Evolutionary conservation across 2,329 filamentous ascomycete genomes (phyloP).

Genomic region (Ophiosphaerella narmari): DNA sequence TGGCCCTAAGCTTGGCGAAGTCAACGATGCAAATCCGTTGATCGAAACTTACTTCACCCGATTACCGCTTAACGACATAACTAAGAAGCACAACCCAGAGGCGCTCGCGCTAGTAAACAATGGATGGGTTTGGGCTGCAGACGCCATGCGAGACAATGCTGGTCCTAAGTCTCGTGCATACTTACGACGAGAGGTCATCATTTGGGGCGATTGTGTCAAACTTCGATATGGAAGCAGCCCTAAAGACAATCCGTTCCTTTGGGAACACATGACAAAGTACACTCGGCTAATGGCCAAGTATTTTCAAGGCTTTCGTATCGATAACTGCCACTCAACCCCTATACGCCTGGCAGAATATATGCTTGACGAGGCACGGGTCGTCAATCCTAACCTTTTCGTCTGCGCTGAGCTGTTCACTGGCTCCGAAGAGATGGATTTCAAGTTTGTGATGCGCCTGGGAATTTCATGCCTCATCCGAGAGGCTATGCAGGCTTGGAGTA

Average conservation of each 20-base stretch:
- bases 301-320: slow-evolving; percentile 93
- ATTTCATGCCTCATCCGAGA: slow-evolving; percentile 91
- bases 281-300: slow-evolving; percentile 91
- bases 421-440: slow-evolving; percentile 92
- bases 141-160: slow-evolving; percentile 91
- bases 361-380: slow-evolving; percentile 86
- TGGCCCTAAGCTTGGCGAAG: slow-evolving; percentile 82
- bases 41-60: slow-evolving; percentile 96
- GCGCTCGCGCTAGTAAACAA: slow-evolving; percentile 90
- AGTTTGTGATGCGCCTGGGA: slow-evolving; percentile 91
- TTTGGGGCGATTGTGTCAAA: slow-evolving; percentile 99
- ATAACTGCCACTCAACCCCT: slow-evolving; percentile 97
- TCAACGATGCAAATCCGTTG: slow-evolving; percentile 76
- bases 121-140: slow-evolving; percentile 98
- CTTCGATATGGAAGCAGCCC: slow-evolving; percentile 82
- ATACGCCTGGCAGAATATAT: slow-evolving; percentile 94
- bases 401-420: slow-evolving; percentile 96
- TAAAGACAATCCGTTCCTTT: slow-evolving; percentile 88
- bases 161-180: slow-evolving; percentile 91
- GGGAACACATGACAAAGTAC: slow-evolving; percentile 95
- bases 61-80: slow-evolving; percentile 76
- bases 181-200: slow-evolving; percentile 91
- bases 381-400: slow-evolving; percentile 86
- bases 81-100: slow-evolving; percentile 74
- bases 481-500: slow-evolving; percentile 98